A percentile compares a stretch with the other conserved stretches of the same genome.
phyloP scores from a whole-genome alignment of 345 rosid genomes.

The Turnera subulata region DNA sequence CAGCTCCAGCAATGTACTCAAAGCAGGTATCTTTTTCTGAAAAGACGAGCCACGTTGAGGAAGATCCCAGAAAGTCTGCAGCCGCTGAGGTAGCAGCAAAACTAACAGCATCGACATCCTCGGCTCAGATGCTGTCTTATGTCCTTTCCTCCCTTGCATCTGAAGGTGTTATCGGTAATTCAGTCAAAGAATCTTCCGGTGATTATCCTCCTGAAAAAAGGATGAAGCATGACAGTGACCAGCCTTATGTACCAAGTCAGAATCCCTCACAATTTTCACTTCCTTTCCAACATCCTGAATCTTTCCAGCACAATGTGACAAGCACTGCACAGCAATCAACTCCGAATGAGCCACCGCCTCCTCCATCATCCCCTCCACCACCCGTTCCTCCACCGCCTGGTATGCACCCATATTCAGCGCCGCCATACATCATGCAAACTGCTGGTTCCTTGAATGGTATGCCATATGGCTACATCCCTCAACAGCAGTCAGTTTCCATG shows the following conservation, averaged over 20 bases:
- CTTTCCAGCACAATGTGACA: conserved; percentile 28
- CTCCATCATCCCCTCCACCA: conserved; percentile 54
- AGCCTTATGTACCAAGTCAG: conserved; percentile 47
- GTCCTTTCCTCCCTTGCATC: conserved; percentile 92
- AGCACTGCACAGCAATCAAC: conserved; percentile 26
- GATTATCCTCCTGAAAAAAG: conserved; percentile 67
- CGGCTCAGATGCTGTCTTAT: conserved; percentile 87
- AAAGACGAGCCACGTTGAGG: conserved; percentile 26
- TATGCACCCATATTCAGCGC: conserved; percentile 46
- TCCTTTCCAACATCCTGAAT: conserved; percentile 30
- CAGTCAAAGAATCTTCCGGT: conserved; percentile 39
- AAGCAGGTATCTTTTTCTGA: conserved; percentile 36
- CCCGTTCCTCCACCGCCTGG: conserved; percentile 59
- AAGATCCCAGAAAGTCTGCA: conserved; percentile 66
- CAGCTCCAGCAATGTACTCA: conserved; percentile 60
- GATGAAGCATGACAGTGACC: conserved; percentile 60
- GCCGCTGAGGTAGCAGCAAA: conserved; percentile 86
- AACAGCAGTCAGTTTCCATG: conserved; percentile 41
- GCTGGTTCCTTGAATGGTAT: conserved; percentile 43
- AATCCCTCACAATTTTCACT: conserved; percentile 26
- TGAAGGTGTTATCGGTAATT: conserved; percentile 61
- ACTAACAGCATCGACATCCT: conserved; percentile 88
- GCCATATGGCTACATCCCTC: conserved; percentile 52
- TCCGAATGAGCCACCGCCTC: conserved; percentile 46
- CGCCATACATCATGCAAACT: conserved; percentile 56